Base-by-base conservation (phyloP, 352 stramenopile species). In the Pythium volutum region DNA sequence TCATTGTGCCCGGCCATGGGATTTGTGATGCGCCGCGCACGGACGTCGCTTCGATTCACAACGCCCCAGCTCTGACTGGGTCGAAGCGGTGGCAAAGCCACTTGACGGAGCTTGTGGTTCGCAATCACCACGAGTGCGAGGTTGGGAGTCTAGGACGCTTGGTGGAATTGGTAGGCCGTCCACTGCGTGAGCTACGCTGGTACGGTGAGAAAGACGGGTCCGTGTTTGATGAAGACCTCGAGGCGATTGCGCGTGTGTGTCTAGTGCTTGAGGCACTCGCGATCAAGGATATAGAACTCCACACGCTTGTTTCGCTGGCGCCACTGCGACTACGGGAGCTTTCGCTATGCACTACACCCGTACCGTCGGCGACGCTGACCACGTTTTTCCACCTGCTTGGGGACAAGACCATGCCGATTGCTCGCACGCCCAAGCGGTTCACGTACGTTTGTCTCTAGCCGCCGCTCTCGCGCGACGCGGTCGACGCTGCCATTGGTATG, bases 31-130 rank as follows among this genome's bases (percentile, higher is more conserved):
- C 22, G 9, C 18, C 42, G 11, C n/a, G 4, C 2, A 48, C 18
- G 2, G 27, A n/a, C 22, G 22, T 48, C 14, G 6, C 8, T 4
- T 48, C 42, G 8, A 26, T 12, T 12, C 11, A 45, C 9, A 15
- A 45, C 5, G 1, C 15, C 2, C 38, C 38, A 22, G 8, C 31
- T 20, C 15, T 16, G 1, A 22, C 6, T 45, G 11, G 11, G n/a
- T n/a, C 6, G 38, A 22, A 22, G 3, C 38, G 38, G 10, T 8
- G 3, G 15, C 9, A 26, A 27, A 48, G n/a, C n/a, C 26, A 29
- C 9, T 34, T 51, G 23, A 55, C 48, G n/a, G 41, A 31, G 48
- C 48, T 55, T 12, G 48, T 55, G 48, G 18, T 55, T 9, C 31
- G 31, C 48, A 42, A 27, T 11, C 29, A 55, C 31, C 29, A n/a